Evolutionary conservation across 257 asterid species (phyloP).

Genomic region (Coffea eugenioides): DNA sequence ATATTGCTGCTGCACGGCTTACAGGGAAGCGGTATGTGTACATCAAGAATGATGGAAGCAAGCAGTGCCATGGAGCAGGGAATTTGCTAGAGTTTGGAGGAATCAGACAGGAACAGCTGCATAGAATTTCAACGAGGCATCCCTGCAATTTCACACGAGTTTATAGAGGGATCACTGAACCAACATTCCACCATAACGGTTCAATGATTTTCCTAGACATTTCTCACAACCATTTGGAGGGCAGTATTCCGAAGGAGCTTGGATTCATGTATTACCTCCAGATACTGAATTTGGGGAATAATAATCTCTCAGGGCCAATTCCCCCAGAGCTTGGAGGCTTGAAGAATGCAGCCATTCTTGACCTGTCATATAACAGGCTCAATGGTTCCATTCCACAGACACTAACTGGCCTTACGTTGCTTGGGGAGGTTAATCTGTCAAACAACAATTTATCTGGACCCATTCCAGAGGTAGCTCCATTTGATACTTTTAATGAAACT

Average conservation of each 20-base stretch:
- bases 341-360: slow-evolving; percentile 79
- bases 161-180: slow-evolving; percentile 65
- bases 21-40: slow-evolving; percentile 69
- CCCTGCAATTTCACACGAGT: slow-evolving; percentile 80
- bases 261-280: slow-evolving; percentile 70
- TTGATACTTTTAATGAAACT: slow-evolving; percentile 69
- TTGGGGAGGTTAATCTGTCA: slow-evolving; percentile 74
- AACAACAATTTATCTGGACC: slow-evolving; percentile 71
- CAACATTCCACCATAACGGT: slow-evolving; percentile 85
- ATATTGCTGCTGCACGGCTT: slow-evolving; percentile 54
- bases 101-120: slow-evolving; percentile 62
- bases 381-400: slow-evolving; percentile 72
- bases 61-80: slow-evolving; percentile 88
- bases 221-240: slow-evolving; percentile 67
- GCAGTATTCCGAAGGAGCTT: slow-evolving; percentile 83
- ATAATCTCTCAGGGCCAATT: slow-evolving; percentile 70
- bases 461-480: slow-evolving; percentile 80
- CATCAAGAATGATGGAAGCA: slow-evolving; percentile 78
- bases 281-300: slow-evolving; percentile 76
- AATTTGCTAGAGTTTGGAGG: slow-evolving; percentile 96
- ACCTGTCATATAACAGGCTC: slow-evolving; percentile 67
- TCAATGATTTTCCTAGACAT: slow-evolving; percentile 92
- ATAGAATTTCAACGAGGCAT: slow-evolving; percentile 60
- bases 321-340: slow-evolving; percentile 73
- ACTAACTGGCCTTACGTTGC: slow-evolving; percentile 57